These are phyloP conservation scores for Ustilago hordei DNA, from an alignment of 1,284 basidiomycete genomes.

Conservation along the genomic window DNA sequence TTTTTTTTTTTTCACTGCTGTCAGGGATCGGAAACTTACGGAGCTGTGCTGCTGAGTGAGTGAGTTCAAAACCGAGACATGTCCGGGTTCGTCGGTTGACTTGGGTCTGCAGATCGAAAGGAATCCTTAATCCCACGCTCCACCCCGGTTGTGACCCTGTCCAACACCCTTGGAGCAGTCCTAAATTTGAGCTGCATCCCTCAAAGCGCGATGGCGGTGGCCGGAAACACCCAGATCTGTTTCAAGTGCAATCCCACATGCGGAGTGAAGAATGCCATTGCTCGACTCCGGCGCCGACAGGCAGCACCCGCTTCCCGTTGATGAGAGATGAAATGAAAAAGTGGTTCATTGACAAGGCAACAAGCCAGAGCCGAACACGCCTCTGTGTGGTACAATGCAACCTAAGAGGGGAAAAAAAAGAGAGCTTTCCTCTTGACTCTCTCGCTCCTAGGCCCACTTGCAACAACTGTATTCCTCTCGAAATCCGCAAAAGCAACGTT, in stretches of 20 bases:
- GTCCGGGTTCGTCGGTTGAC: not conserved
- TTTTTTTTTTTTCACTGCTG: no score
- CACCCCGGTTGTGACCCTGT: not conserved
- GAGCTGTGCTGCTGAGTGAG: not conserved
- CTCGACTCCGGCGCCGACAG: not conserved
- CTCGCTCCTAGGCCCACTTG: no score
- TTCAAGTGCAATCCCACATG: not conserved
- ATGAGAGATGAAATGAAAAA: conserved; percentile 6
- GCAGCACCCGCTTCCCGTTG: conserved; percentile 8
- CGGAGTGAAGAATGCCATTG: not conserved
- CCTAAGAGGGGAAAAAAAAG: not conserved
- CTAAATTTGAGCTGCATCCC: conserved; percentile 7
- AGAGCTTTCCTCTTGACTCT: not conserved
- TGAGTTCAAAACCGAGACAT: conserved; percentile 12
- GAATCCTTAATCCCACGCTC: not conserved
- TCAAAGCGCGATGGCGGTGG: conserved; percentile 13
- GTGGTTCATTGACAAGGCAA: not conserved
- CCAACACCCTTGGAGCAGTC: conserved; percentile 2
- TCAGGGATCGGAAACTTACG: not conserved
- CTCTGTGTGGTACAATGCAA: conserved; percentile 1
- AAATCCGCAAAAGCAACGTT: not conserved
- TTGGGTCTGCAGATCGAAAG: not conserved
- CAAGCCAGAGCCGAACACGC: not conserved
- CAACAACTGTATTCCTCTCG: no score
- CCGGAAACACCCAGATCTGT: conserved; percentile 16